Evolutionary conservation across 352 stramenopile genomes (phyloP), one percentile per base, ranked within the genome.

Genomic region (Globisporangium sylvaticum): DNA sequence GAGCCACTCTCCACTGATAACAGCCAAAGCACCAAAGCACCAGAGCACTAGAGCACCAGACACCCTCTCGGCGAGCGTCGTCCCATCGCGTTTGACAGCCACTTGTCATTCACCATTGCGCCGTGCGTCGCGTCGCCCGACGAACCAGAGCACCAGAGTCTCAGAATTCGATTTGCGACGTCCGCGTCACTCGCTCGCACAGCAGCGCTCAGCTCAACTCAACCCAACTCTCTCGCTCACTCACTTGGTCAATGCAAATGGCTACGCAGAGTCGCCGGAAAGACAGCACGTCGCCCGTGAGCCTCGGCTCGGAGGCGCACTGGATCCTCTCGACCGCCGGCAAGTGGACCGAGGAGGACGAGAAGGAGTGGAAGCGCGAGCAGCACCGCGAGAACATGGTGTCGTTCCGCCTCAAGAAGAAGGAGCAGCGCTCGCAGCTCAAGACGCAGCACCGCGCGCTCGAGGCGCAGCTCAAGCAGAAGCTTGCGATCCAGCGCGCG

Each of bases 311-410:
- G 42, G 75, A 81, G 67, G 76, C 72, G 58, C 75, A 82, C 50
- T 82, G 75, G 75, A 64, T 82, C 65, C 66, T 82, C 56, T 82
- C 75, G 39, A 72, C 75, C 34, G 75, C 70, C 0, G 75, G 75
- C 42, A 75, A 73, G 62, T 82, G 75, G 75, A 82, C 75, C 25
- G 73, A 78, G 44, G 75, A 82, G 55, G 75, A 82, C 64, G 73
- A 82, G 64, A 82, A 79, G 68, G 67, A 78, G 62, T 82, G 75
- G 75, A 82, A 82, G 59, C 75, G 75, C 22, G 70, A 82, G 62
- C 75, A 82, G 34, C 75, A 82, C 62, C 75, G 75, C 22, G 75
- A 82, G 62, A 82, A 82, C 66, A 82, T 82, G 75, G 75, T 82
- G 25, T 79, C 77, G 62, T 82, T 82, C 73, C 70, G 75, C 22